Conservation (phyloP, 306 rosid genomes). For the Hippophae gyantsensis region DNA sequence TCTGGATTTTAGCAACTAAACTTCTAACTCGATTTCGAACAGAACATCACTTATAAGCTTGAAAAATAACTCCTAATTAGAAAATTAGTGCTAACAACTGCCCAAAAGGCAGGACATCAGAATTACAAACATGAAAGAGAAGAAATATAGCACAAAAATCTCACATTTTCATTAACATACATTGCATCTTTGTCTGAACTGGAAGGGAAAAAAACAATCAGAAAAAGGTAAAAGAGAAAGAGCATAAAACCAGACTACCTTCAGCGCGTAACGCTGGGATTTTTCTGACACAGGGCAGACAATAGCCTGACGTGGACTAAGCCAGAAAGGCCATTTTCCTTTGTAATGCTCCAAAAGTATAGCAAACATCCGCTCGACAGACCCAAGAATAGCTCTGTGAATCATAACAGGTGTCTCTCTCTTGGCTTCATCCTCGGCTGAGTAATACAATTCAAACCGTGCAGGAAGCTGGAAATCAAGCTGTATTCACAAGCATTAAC, state of each 20-base stretch:
- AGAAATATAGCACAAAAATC: not conserved
- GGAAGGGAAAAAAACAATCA: not conserved
- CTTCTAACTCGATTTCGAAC: not conserved
- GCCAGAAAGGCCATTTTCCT: slow-evolving; percentile 99
- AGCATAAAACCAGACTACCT: slow-evolving; percentile 28
- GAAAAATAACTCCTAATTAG: not conserved
- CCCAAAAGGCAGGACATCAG: not conserved
- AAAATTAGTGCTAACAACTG: not conserved
- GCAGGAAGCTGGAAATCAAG: slow-evolving; percentile 93
- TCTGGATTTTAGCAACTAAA: not conserved
- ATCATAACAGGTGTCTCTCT: slow-evolving; percentile 91
- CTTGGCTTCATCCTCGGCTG: slow-evolving; percentile 92
- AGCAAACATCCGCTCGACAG: slow-evolving; percentile 94
- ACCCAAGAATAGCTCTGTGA: slow-evolving; percentile 86
- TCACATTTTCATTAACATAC: not conserved
- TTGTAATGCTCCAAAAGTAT: slow-evolving; percentile 86
- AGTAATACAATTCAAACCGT: slow-evolving; percentile 78
- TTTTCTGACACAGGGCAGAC: slow-evolving; percentile 88
- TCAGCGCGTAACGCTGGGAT: slow-evolving; percentile 61
- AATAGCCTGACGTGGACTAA: slow-evolving; percentile 94
- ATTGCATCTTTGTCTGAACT: not conserved
- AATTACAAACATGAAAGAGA: not conserved
- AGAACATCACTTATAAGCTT: not conserved
- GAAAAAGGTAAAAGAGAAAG: slow-evolving; percentile 7
- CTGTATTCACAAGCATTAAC: slow-evolving; percentile 40